Percentiles rank a stretch among this genome's conserved stretches.
phyloP scores from a whole-genome alignment of 139 green algal species.

The Pseudopediastrum boryanum region DNA sequence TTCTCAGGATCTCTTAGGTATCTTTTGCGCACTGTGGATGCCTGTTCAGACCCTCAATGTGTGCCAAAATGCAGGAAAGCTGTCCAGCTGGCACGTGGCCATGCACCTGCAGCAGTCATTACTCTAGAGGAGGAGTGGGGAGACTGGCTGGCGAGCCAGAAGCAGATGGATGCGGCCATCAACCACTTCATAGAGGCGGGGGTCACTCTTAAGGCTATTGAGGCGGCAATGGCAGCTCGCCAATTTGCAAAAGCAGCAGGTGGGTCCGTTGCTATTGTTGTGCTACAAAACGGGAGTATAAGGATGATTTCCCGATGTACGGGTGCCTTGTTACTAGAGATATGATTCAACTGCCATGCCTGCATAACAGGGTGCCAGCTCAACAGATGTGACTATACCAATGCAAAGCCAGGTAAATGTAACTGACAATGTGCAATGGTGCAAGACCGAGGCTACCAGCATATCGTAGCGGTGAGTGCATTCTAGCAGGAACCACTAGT shows the following conservation, averaged over 20 bases:
- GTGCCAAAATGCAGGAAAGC: constrained; percentile 44
- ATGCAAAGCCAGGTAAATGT: not conserved
- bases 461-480: not conserved
- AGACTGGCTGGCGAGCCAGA: constrained; percentile 75
- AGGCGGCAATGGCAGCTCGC: constrained; percentile 75
- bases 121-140: constrained; percentile 86
- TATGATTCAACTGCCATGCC: too few species aligned
- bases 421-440: not conserved
- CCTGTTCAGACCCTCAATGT: too few species aligned
- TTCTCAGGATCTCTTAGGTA: too few species aligned
- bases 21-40: too few species aligned
- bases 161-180: constrained; percentile 81
- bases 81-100: constrained; percentile 57
- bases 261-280: too few species aligned
- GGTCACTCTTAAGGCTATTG: constrained; percentile 72
- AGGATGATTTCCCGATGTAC: too few species aligned
- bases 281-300: too few species aligned
- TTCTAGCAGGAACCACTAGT: not conserved
- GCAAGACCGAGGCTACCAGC: too few species aligned
- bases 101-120: constrained; percentile 52
- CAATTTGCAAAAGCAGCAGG: constrained; percentile 80
- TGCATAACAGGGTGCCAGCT: too few species aligned
- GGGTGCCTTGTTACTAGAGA: too few species aligned
- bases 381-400: too few species aligned
- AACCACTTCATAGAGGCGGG: constrained; percentile 89